Conservation (phyloP, 2,329 filamentous ascomycete species). For the Clarireedia sp. region DNA sequence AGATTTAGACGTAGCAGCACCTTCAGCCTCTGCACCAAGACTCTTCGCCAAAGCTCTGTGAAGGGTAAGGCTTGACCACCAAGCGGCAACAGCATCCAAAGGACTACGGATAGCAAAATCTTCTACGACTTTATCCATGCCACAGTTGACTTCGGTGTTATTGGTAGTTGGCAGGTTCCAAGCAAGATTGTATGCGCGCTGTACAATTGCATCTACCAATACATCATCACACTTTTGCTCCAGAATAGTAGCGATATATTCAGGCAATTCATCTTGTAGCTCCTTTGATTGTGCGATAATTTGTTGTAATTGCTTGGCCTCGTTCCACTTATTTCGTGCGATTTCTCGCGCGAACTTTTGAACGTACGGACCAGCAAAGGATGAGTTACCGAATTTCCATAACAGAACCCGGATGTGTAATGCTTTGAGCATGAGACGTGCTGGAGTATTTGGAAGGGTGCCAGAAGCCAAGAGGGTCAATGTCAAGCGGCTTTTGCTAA, state of each 20-base stretch:
- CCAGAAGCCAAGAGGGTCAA: conserved; percentile 82
- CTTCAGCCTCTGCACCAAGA: conserved; percentile 47
- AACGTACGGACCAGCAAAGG: conserved; percentile 56
- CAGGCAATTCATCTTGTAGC: conserved; percentile 55
- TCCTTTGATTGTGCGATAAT: conserved; percentile 39
- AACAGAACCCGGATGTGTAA: conserved; percentile 84
- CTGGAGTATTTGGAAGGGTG: conserved; percentile 76
- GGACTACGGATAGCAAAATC: conserved; percentile 80
- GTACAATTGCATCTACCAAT: conserved; percentile 66
- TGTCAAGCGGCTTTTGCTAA: conserved; percentile 78
- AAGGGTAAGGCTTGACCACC: conserved; percentile 73
- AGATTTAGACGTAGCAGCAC: conserved; percentile 33
- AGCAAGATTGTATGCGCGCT: conserved; percentile 81
- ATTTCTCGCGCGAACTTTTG: conserved; percentile 66
- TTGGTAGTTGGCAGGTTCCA: conserved; percentile 74
- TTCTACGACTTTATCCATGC: conserved; percentile 76
- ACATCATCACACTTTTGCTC: conserved; percentile 77
- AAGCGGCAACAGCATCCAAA: conserved; percentile 82
- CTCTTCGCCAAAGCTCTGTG: conserved; percentile 60
- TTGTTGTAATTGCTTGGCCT: conserved; percentile 59
- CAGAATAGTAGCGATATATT: conserved; percentile 67
- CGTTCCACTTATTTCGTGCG: conserved; percentile 72
- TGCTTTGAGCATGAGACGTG: conserved; percentile 82
- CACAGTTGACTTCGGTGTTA: conserved; percentile 56
- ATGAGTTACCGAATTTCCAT: conserved; percentile 64